Evolutionary conservation across 169 alveolate genomes (phyloP), one percentile per base, ranked within the genome.

Genomic region (Ichthyophthirius multifiliis): DNA sequence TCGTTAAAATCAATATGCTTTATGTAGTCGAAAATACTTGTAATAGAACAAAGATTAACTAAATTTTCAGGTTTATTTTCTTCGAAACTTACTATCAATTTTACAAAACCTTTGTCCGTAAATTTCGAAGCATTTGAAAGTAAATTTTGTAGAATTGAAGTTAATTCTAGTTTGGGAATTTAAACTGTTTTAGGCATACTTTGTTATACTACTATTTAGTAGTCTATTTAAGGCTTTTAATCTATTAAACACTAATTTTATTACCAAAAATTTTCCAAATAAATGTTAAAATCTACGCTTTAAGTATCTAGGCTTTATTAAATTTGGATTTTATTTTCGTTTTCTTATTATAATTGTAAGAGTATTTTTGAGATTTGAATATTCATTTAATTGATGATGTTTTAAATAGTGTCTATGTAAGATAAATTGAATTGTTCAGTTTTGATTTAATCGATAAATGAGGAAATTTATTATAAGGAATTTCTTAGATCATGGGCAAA

Each of bases 81-180:
- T n/a, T n/a, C n/a, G 31, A 55, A 55, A 27, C 71, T 55, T 2
- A 55, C 71, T 15, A 55, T 55, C 12, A 55, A 5, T 23, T 55
- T 55, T 13, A 55, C 31, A 55, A 39, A 55, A 20, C 71, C 71
- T 23, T 55, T 55, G 10, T 55, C 71, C 1, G 71, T 55, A 55
- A 55, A 55, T 55, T 55, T 55, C 13, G 71, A 27, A 20, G 71
- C 71, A 55, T 55, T 55, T 3, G 71, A 55, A 55, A 55, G 31
- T 13, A 55, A 20, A 55, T 55, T 55, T 23, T 55, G 31, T 27
- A 55, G 23, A 55, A 55, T 39, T 27, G 23, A 23, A 55, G 71
- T 55, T 10, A 55, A 34, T 55, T 55, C 71, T 55, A 55, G 31
- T 55, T 55, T 55, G 13, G 71, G 71, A 5, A 55, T 55, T 27